Conservation (phyloP, 2,329 filamentous ascomycete genomes). For the Anthostomella pinea region DNA sequence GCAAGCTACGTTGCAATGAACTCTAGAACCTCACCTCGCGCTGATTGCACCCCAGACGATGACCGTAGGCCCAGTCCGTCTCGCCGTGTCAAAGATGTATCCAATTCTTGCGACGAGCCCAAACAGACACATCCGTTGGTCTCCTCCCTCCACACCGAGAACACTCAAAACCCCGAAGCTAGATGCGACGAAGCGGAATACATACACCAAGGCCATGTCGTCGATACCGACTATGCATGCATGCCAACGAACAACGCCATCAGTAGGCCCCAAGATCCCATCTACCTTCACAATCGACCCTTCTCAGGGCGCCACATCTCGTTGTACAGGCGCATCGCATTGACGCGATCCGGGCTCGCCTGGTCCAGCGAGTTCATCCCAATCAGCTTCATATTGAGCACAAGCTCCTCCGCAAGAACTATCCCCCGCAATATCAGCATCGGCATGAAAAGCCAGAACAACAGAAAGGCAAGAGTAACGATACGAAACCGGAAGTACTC, state of each 20-base stretch:
- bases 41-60: no score
- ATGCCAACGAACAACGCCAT: neutral
- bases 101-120: no score
- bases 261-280: no score
- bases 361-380: conserved; percentile 48
- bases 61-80: no score
- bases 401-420: conserved; percentile 40
- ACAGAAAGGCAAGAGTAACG: neutral
- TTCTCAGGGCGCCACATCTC: conserved; percentile 34
- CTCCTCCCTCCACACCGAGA: no score
- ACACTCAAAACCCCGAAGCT: no score
- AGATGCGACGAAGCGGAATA: no score
- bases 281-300: conserved; percentile 20
- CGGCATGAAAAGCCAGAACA: conserved; percentile 3
- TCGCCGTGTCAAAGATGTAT: no score
- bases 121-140: no score
- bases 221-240: no score
- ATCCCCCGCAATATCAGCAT: conserved; percentile 2
- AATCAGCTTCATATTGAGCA: conserved; percentile 46
- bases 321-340: conserved; percentile 33
- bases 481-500: conserved; percentile 2
- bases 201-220: neutral
- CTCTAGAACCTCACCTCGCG: no score
- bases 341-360: conserved; percentile 49
- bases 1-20: no score